Conservation (phyloP, 2,329 filamentous ascomycete genomes). For the Didymella arachidicola region DNA sequence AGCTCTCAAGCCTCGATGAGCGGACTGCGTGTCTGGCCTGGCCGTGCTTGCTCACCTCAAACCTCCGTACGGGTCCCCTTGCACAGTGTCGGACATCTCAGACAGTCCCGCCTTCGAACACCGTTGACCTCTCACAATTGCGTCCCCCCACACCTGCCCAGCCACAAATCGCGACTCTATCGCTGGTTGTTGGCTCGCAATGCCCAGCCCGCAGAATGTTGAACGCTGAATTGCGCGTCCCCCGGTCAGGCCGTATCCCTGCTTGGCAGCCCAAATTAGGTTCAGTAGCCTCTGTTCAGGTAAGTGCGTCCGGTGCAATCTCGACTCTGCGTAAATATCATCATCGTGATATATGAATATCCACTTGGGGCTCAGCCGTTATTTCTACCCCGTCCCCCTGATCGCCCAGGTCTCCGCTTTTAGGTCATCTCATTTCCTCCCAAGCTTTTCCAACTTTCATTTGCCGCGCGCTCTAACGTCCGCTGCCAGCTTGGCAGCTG, state of each 20-base stretch:
- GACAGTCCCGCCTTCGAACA: slow-evolving; percentile 12
- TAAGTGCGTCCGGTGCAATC: slow-evolving; percentile 20
- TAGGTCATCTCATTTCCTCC: slow-evolving; percentile 21
- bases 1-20: slow-evolving; percentile 4
- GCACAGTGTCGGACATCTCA: slow-evolving; percentile 14
- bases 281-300: slow-evolving; percentile 6
- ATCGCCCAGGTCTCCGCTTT: slow-evolving; percentile 21
- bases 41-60: slow-evolving; percentile 9
- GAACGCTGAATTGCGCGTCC: slow-evolving; percentile 21
- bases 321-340: slow-evolving; percentile 19
- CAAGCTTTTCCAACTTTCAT: slow-evolving; percentile 19
- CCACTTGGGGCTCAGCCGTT: slow-evolving; percentile 19
- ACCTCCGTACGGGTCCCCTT: slow-evolving; percentile 9
- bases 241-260: slow-evolving; percentile 13
- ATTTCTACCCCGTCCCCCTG: slow-evolving; percentile 20
- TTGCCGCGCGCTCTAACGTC: slow-evolving; percentile 13
- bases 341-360: slow-evolving; percentile 17
- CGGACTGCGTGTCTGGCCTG: slow-evolving; percentile 14
- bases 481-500: slow-evolving; percentile 1
- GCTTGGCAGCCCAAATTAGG: slow-evolving; percentile 10
- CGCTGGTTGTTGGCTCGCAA: slow-evolving; percentile 10
- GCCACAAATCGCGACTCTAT: slow-evolving; percentile 10
- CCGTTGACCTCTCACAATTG: slow-evolving; percentile 3
- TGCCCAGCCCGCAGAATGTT: slow-evolving; percentile 16
- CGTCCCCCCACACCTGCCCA: slow-evolving; percentile 11